Conservation (phyloP, 441 rosid genomes). For the Flueggea neowawraea region DNA sequence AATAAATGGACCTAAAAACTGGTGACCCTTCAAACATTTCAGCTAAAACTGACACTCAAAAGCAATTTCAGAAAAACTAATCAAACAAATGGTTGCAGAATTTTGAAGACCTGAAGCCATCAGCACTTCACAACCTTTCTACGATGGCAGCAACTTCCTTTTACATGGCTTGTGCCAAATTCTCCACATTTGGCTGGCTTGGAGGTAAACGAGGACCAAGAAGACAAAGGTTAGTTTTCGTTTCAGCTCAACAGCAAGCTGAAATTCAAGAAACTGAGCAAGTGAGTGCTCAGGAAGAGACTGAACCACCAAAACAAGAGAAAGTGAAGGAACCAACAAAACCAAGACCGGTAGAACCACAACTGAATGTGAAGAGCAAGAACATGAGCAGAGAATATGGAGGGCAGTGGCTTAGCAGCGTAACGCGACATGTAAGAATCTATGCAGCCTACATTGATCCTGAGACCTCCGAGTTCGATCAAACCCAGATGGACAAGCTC, state of each 20-base stretch:
- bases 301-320: constrained; percentile 12
- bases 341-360: constrained; percentile 85
- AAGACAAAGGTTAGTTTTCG: constrained; percentile 17
- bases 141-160: constrained; percentile 53
- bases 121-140: background rate
- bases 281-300: constrained; percentile 20
- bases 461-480: constrained; percentile 81
- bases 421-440: constrained; percentile 83
- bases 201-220: constrained; percentile 19
- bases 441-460: constrained; percentile 95
- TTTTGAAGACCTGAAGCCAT: background rate
- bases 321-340: constrained; percentile 34
- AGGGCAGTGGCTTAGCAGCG: constrained; percentile 91
- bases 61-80: constrained; percentile 1
- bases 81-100: background rate
- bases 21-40: background rate
- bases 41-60: background rate
- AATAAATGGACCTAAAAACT: constrained; percentile 21
- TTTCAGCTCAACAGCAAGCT: constrained; percentile 50
- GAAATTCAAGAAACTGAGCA: constrained; percentile 37
- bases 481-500: constrained; percentile 90
- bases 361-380: constrained; percentile 71
- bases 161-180: constrained; percentile 44
- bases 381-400: constrained; percentile 70
- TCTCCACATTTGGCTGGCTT: constrained; percentile 33